Evolutionary conservation across 371 early-diverging fungal species (phyloP).

Genomic region (Capillidium heterosporum): DNA sequence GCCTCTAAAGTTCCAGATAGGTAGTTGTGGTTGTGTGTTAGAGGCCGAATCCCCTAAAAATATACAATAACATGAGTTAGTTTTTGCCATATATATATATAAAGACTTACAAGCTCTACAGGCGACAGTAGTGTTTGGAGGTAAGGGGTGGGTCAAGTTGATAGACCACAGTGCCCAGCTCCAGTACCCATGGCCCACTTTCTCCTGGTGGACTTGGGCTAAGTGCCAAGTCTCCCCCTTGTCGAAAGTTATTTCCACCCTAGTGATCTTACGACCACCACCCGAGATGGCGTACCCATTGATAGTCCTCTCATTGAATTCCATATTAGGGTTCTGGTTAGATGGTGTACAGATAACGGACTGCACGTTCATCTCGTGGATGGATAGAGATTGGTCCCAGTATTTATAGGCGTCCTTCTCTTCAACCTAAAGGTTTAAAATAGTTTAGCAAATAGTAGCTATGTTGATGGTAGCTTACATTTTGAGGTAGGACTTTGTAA

Average conservation of each 20-base stretch:
- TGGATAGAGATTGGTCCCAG: constrained; percentile 3
- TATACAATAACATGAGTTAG: too few species aligned
- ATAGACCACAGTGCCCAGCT: constrained; percentile 28
- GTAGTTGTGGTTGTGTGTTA: constrained; percentile 51
- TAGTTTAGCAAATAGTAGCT: too few species aligned
- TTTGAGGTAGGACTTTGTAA: constrained; percentile 61
- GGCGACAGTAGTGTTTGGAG: neutral
- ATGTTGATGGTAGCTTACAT: constrained; percentile 9
- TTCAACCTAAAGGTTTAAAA: constrained; percentile 2
- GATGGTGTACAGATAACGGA: constrained; percentile 7
- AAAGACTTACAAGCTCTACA: constrained; percentile 8
- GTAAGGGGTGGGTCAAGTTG: neutral
- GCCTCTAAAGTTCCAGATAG: constrained; percentile 68
- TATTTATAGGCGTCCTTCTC: constrained; percentile 6
- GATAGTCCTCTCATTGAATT: neutral
- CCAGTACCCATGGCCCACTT: constrained; percentile 22
- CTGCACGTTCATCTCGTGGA: constrained; percentile 9
- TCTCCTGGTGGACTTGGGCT: constrained; percentile 16
- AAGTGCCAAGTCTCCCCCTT: constrained; percentile 58
- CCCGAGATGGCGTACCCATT: constrained; percentile 8
- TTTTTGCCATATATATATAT: too few species aligned
- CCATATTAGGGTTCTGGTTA: neutral
- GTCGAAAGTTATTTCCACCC: constrained; percentile 48
- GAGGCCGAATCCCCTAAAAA: constrained; percentile 37
- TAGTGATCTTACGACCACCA: neutral